Evolutionary conservation across 805 yeast species (phyloP), one percentile per base, ranked within the genome.

Genomic region (Teunomyces panamensis): DNA sequence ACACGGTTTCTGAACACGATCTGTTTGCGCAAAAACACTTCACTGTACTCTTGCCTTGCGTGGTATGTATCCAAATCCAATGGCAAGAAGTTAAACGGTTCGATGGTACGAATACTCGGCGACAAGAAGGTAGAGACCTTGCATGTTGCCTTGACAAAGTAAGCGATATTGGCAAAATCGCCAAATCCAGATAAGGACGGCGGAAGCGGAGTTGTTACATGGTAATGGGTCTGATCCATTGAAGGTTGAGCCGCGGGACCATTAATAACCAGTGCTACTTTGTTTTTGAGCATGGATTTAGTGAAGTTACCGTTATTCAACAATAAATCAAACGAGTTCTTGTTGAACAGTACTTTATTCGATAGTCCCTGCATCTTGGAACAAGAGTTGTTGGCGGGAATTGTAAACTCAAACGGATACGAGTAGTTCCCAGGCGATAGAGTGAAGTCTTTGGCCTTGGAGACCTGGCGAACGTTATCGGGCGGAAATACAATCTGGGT

Each of bases 91-190:
- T 68, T 63, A 52, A 85, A 79, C 4, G 83, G 84, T 41, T 73
- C 73, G 42, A 58, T 59, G 9, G 73, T 59, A 33, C 87, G 65
- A 29, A 75, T 56, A 49, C 80, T 83, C 26, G 70, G 44, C 46
- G 75, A 74, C 47, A 79, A 65, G 29, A 80, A 56, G 2, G 81
- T 71, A 1, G 83, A 63, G 41, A 83, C 58, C 48, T 77, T 78
- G 36, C 83, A 82, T 0, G 87, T 83, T 8, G 74, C 85, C 60
- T 83, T 83, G 46, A 84, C 71, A 56, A 75, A 83, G 58, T 83
- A 83, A 47, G 72, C 68, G 43, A 81, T 62, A 9, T 60, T 57
- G 6, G 78, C 80, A 56, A 57, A 59, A 32, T 64, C 59, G 10
- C 65, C 68, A 55, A 55, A 58, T 17, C 59, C 69, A 27, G 58